Base-by-base conservation (phyloP, 495 filamentous ascomycete genomes). In the Apiosordaria backusii region DNA sequence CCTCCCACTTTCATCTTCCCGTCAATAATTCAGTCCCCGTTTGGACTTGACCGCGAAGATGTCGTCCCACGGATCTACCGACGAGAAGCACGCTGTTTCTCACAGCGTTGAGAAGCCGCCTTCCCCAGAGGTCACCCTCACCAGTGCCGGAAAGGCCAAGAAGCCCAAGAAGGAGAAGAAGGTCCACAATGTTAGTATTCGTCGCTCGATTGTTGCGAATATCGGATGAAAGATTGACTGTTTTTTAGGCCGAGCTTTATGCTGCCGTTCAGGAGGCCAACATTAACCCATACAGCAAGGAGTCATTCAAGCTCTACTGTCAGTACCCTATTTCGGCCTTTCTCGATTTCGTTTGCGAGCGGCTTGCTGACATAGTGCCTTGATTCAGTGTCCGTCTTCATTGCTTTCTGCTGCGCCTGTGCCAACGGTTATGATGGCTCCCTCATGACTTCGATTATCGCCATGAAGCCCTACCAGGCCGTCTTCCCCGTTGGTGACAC, bases 221-320 rank as follows among this genome's bases (percentile, higher is more conserved):
- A 5, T 55, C n/a, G 22, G 52, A 19, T 55, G n/a, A 21, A 50
- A 55, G n/a, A 55, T 22, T 55, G 19, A 21, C 59, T 61, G 15
- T 7, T 26, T 9, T 54, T 16, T 45, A 86, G 84, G 85, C 85
- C 75, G 84, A 86, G 27, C 75, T 87, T 16, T 87, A 74, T 68
- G 84, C 85, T 35, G 84, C 85, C 35, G 79, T 87, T 65, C 74
- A 84, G 57, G 83, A 86, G 69, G 81, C 83, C 29, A 79, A 83
- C 53, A 86, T 87, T 70, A 76, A 83, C 61, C 76, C 74, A 50
- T 80, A 83, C 81, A 86, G 83, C 78, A 83, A 76, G 68, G 76
- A 77, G 24, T 84, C 83, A 13, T 66, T 85, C 22, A 80, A 84
- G 6, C 76, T 87, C 50, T 87, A 86, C 72, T 87, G 35, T 45